These are phyloP conservation scores for Tripidium arundinaceum DNA, from an alignment of 202 grass and related monocot species.

Conservation along the genomic window DNA sequence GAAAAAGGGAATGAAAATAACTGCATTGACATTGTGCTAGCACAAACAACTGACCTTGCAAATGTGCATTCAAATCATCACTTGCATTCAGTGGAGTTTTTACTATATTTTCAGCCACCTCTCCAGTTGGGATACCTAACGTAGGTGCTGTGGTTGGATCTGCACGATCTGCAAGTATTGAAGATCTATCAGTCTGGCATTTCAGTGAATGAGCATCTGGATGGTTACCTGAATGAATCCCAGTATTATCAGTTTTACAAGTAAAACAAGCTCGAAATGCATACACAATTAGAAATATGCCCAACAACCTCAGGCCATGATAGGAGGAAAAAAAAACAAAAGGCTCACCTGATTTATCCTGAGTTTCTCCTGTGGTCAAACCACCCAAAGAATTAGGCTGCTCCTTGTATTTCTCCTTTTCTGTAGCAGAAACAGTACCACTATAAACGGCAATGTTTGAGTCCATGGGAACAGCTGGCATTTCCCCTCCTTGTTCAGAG, in stretches of 20 bases:
- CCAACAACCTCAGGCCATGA: background rate
- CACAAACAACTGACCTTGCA: constrained; percentile 46
- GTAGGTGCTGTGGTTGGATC: constrained; percentile 19
- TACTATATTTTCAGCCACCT: background rate
- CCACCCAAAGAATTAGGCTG: constrained; percentile 25
- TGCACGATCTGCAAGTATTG: background rate
- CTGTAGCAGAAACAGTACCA: constrained; percentile 33
- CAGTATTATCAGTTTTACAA: constrained; percentile 1
- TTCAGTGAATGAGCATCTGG: constrained; percentile 21
- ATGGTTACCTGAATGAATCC: constrained; percentile 27
- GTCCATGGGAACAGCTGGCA: background rate
- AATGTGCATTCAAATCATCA: constrained; percentile 19
- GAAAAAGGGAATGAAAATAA: background rate
- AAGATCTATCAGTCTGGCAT: constrained; percentile 8
- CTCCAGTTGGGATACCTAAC: constrained; percentile 19
- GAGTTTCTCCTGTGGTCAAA: constrained; percentile 29
- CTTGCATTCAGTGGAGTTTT: constrained; percentile 20
- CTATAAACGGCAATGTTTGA: constrained; percentile 10
- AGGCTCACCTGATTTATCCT: constrained; percentile 57
- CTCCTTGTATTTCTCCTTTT: constrained; percentile 30
- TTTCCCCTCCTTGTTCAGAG: background rate
- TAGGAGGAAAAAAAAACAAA: constrained; percentile 9
- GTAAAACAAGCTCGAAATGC: constrained; percentile 2
- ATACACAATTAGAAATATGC: background rate
- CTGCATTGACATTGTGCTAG: constrained; percentile 17